Evolutionary conservation across 257 asterid species (phyloP).

Genomic region (Echites panduratus): DNA sequence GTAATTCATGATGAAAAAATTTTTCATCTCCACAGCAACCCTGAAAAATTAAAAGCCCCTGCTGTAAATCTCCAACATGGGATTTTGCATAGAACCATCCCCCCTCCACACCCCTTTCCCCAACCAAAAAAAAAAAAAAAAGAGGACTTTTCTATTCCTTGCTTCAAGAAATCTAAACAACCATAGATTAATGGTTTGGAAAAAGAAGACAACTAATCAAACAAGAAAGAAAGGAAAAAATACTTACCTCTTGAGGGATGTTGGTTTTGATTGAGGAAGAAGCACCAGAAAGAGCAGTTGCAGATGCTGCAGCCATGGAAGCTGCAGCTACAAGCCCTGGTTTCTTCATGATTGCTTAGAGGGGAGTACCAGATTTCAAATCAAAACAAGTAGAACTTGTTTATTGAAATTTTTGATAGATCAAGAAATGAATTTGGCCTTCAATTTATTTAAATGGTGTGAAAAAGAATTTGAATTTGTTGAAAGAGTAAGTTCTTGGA

Average conservation of each 20-base stretch:
- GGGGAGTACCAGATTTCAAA: not conserved
- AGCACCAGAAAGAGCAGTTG: constrained; percentile 38
- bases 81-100: not conserved
- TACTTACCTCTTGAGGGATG: constrained; percentile 34
- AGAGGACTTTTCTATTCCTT: not conserved
- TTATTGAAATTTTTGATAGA: too few species aligned
- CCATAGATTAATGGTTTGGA: not conserved
- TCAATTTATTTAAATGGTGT: not conserved
- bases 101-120: too few species aligned
- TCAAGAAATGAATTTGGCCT: not conserved
- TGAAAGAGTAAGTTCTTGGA: not conserved
- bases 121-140: not conserved
- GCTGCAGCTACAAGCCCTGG: constrained; percentile 47
- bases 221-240: too few species aligned
- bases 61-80: not conserved
- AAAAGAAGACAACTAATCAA: too few species aligned
- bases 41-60: not conserved
- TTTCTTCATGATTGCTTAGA: constrained; percentile 44
- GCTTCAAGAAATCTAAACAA: constrained; percentile 3
- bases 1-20: not conserved
- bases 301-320: constrained; percentile 57
- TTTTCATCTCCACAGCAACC: not conserved
- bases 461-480: not conserved
- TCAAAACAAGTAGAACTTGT: not conserved
- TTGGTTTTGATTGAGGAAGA: constrained; percentile 30